Base-by-base conservation (phyloP, 805 yeast genomes). In the Lipomyces yamanashiensis region DNA sequence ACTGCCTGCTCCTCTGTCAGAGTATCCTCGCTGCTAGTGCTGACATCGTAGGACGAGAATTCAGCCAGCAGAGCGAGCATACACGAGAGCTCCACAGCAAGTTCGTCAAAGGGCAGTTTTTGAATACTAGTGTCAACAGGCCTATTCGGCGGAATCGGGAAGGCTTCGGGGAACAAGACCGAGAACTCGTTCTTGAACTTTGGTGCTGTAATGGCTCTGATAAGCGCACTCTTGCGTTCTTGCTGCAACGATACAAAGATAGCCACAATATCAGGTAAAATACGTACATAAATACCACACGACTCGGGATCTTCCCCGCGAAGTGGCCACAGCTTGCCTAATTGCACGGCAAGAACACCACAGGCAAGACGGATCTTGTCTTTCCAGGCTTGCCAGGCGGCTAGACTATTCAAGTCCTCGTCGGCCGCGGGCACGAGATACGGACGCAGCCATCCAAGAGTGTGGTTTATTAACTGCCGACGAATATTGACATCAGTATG, bases 91-190 rank as follows among this genome's bases (percentile, higher is more conserved):
- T 91, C 97, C 48, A 89, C 77, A 59, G 90, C 76, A 2, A 88
- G 79, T 73, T 91, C 97, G 34, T 86, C 90, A 61, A 88, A 79
- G 1, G 81, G 78, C 67, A 86, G 89, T 66, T 87, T 89, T 66
- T 85, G 84, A 19, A 89, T 88, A 50, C 86, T 79, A 0, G 96
- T 87, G 72, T 91, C 96, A 68, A 89, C 83, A 0, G 92, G 85
- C 37, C 80, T 71, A 49, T 85, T 87, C 4, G 58, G 39, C 28
- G 66, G 64, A 71, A 87, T 87, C 17, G 96, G 96, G 71, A 82
- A 84, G 15, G 76, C 74, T 36, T 80, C 79, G 8, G 95, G 96
- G 78, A 90, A 92, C 47, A 74, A 59, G 17, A 50, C 37, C n/a
- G 67, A 63, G 49, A 50, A 66, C 48, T 66, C 69, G 49, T 63